Evolutionary conservation across 1,284 basidiomycete genomes (phyloP).

Genomic region (Rhodofomes roseus): DNA sequence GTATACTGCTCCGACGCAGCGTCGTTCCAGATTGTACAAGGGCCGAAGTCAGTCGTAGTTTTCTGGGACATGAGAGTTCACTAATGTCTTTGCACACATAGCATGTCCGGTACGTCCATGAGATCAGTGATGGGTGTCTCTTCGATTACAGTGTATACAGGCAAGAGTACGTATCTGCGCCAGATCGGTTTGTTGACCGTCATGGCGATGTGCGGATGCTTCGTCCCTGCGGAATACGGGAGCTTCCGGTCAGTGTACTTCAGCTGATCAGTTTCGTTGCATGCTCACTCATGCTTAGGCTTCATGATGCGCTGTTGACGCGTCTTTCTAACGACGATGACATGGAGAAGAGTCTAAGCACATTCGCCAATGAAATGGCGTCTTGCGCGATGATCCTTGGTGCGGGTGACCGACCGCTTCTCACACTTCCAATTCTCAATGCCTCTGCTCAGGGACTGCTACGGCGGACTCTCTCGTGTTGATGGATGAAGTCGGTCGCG

Average conservation of each 20-base stretch:
- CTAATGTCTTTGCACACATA: slow-evolving; percentile 27
- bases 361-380: slow-evolving; percentile 92
- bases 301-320: slow-evolving; percentile 82
- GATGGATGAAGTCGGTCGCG: slow-evolving; percentile 89
- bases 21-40: slow-evolving; percentile 85
- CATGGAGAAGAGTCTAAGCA: slow-evolving; percentile 84
- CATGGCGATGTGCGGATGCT: slow-evolving; percentile 88
- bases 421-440: not conserved
- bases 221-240: slow-evolving; percentile 89
- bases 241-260: slow-evolving; percentile 58
- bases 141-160: slow-evolving; percentile 31
- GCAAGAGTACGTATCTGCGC: slow-evolving; percentile 90
- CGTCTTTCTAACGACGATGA: slow-evolving; percentile 92
- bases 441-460: slow-evolving; percentile 58
- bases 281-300: slow-evolving; percentile 33
- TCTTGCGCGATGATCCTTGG: slow-evolving; percentile 86
- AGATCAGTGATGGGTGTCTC: not conserved
- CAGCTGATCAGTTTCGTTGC: not conserved
- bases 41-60: slow-evolving; percentile 67
- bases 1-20: slow-evolving; percentile 80
- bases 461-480: slow-evolving; percentile 73
- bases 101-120: slow-evolving; percentile 69
- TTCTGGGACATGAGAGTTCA: not conserved
- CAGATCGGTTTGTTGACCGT: slow-evolving; percentile 83
- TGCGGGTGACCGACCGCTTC: slow-evolving; percentile 20